Conservation (phyloP, 1,139 yeast species). For the Yamadazyma friedrichii region DNA sequence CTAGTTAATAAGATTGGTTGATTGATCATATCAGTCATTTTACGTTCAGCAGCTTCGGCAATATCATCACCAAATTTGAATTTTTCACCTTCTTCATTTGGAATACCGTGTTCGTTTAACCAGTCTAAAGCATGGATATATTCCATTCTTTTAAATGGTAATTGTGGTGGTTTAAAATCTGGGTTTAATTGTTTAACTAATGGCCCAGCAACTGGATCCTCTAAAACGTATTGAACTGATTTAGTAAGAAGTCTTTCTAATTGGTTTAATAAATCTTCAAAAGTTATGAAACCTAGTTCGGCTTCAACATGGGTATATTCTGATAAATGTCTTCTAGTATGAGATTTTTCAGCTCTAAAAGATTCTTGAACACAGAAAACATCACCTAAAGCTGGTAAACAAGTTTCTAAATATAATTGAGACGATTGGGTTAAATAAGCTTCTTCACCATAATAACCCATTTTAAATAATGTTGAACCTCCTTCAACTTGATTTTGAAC, state of each 20-base stretch:
- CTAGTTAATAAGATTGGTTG: slow-evolving; percentile 87
- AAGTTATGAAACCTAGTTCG: slow-evolving; percentile 82
- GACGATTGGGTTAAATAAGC: slow-evolving; percentile 97
- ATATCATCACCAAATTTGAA: slow-evolving; percentile 98
- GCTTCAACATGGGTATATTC: slow-evolving; percentile 98
- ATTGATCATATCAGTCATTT: slow-evolving; percentile 94
- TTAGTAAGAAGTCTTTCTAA: slow-evolving; percentile 76
- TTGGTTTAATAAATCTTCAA: slow-evolving; percentile 83
- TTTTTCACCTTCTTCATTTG: slow-evolving; percentile 88
- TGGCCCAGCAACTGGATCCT: slow-evolving; percentile 91
- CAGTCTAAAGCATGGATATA: slow-evolving; percentile 90
- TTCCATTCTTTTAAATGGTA: slow-evolving; percentile 89
- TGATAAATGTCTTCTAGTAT: slow-evolving; percentile 95
- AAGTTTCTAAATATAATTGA: slow-evolving; percentile 94
- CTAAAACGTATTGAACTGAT: slow-evolving; percentile 71
- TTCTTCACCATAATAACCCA: slow-evolving; percentile 95
- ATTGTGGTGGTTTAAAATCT: slow-evolving; percentile 71
- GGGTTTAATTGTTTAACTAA: slow-evolving; percentile 92
- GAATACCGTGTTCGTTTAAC: slow-evolving; percentile 93
- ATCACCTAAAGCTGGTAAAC: slow-evolving; percentile 94
- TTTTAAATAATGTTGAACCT: slow-evolving; percentile 90
- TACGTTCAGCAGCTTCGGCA: slow-evolving; percentile 99
- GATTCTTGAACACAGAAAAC: slow-evolving; percentile 98
- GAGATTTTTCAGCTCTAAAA: slow-evolving; percentile 98
- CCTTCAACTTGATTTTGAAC: slow-evolving; percentile 99